Conservation (phyloP, 2,329 filamentous ascomycete genomes). For the Aureobasidium subglaciale region DNA sequence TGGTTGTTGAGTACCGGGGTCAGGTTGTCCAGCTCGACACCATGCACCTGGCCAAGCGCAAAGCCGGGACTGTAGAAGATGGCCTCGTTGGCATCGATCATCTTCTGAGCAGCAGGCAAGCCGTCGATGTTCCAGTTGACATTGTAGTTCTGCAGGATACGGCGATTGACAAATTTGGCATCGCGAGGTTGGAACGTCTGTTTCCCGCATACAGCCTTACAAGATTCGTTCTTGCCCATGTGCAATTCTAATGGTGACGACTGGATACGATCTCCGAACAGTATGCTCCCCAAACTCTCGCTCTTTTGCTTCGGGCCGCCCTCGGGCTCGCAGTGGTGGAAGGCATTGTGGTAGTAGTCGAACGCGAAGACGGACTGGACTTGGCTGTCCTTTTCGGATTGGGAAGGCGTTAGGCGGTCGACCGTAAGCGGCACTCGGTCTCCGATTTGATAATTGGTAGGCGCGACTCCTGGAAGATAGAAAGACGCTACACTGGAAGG, state of each 20-base stretch:
- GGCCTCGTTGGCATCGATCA: conserved; percentile 66
- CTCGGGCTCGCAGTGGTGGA: conserved; percentile 80
- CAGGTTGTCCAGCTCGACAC: conserved; percentile 48
- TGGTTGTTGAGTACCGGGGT: conserved; percentile 76
- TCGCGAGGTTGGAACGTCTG: conserved; percentile 59
- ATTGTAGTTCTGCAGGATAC: conserved; percentile 80
- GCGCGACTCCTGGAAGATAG: conserved; percentile 93
- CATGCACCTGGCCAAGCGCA: conserved; percentile 63
- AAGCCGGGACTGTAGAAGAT: conserved; percentile 92
- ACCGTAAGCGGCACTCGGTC: conserved; percentile 82
- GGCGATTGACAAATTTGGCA: conserved; percentile 71
- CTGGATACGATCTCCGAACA: conserved; percentile 95
- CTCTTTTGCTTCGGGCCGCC: conserved; percentile 71
- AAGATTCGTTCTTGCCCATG: conserved; percentile 82
- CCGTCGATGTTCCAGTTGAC: conserved; percentile 96
- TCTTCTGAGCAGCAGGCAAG: conserved; percentile 78
- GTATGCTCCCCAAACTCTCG: conserved; percentile 88
- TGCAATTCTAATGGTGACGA: conserved; percentile 88
- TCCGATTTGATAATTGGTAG: conserved; percentile 77
- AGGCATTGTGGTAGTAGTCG: conserved; percentile 86
- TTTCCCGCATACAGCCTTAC: conserved; percentile 68
- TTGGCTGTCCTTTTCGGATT: conserved; percentile 67
- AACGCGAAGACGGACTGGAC: conserved; percentile 90
- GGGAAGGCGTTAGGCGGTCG: conserved; percentile 83
- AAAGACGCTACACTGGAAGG: conserved; percentile 51